These are phyloP conservation scores for Strigomonas culicis DNA, from an alignment of 208 protist genomes.

Conservation along the genomic window DNA sequence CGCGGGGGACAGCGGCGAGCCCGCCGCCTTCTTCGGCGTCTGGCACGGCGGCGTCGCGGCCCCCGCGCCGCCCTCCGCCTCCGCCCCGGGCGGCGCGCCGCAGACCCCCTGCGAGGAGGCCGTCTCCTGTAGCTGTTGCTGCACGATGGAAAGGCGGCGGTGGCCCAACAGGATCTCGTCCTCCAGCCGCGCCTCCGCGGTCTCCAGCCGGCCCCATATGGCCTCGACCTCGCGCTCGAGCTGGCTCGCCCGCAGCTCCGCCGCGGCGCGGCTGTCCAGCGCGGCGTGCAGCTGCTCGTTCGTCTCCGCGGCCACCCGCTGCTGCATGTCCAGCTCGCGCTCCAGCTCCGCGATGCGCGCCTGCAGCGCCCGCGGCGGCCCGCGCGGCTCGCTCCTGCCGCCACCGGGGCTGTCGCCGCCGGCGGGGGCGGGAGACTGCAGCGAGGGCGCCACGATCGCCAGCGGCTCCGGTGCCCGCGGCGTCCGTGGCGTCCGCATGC, in stretches of 20 bases:
- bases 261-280: conserved; percentile 23
- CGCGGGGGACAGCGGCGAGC: too few species aligned
- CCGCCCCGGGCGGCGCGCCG: neutral
- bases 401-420: too few species aligned
- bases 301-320: conserved; percentile 1
- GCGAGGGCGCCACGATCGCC: too few species aligned
- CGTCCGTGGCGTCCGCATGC: too few species aligned
- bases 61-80: too few species aligned
- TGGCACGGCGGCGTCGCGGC: too few species aligned
- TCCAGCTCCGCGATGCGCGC: conserved; percentile 12
- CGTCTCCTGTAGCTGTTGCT: neutral
- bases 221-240: conserved; percentile 7
- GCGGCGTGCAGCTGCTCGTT: conserved; percentile 46
- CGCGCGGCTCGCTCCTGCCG: neutral
- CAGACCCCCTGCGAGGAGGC: neutral
- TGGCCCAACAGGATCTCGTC: neutral
- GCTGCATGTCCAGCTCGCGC: conserved; percentile 18
- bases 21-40: too few species aligned
- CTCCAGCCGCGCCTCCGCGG: conserved; percentile 11
- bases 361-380: conserved; percentile 21
- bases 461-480: too few species aligned
- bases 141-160: neutral
- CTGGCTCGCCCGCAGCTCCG: conserved; percentile 12
- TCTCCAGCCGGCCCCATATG: conserved; percentile 16
- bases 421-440: too few species aligned